Base-by-base conservation (phyloP, 306 rosid genomes). In the Acmispon strigosus region DNA sequence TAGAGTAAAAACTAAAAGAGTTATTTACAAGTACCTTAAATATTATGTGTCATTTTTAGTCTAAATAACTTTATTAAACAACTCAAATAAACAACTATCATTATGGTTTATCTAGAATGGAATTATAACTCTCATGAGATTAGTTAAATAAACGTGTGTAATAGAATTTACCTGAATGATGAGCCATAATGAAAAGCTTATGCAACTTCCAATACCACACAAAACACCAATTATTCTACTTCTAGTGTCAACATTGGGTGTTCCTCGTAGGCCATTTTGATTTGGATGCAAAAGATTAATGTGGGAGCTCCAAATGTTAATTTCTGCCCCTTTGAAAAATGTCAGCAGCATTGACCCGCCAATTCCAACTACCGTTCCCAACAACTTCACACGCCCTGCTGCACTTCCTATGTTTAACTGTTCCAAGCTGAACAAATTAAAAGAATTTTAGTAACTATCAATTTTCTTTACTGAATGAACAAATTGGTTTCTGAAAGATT, bases 291-390 rank as follows among this genome's bases (percentile, higher is more conserved):
- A 42, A 32, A 66, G 62, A 70, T 52, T 37, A 42, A 45, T 16
- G 32, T 74, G 81, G 15, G 60, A 20, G 16, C 75, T 44, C 76
- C 74, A 53, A 0, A 79, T 52, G 6, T 64, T 2, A 1, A 83
- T 64, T 4, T 66, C 42, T 34, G 8, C 1, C 12, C 90, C 85
- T 62, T 78, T 80, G 67, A 62, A 72, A 27, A 83, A 78, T 0
- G 76, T 72, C 29, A 80, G 61, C 39, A 78, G 2, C 87, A 75
- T 83, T 11, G 87, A 81, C 61, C 90, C 87, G 11, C 74, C 70
- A 12, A 86, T 15, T 3, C 82, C 85, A 0, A 49, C 29, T 2
- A 72, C 0, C 0, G 84, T 63, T 27, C 90, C 90, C 1, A 69
- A 47, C 29, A 83, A 52, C 70, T 83, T 83, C 0, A 70, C 82